A percentile compares a stretch with the other conserved stretches of the same genome.
phyloP scores from a whole-genome alignment of 345 rosid species.

The Melaleuca alternifolia region DNA sequence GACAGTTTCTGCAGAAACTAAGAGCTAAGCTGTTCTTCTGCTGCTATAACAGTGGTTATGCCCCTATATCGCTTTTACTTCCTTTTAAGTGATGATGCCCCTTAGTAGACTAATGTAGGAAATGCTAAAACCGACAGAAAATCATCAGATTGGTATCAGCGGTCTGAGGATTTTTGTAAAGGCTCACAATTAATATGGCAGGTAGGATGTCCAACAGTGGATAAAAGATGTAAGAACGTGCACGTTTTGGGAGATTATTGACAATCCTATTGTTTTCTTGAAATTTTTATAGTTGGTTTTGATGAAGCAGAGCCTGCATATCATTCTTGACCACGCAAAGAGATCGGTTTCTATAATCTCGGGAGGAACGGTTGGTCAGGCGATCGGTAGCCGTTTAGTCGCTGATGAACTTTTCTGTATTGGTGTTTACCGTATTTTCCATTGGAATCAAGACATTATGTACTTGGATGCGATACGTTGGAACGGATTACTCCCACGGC shows the following conservation, averaged over 20 bases:
- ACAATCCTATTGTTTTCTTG: neutral
- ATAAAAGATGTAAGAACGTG: neutral
- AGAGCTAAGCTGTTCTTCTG: neutral
- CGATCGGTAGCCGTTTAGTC: neutral
- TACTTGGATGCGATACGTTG: neutral
- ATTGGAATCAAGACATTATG: neutral
- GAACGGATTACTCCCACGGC: neutral
- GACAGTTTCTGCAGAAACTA: neutral
- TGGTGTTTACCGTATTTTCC: neutral
- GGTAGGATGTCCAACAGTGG: neutral
- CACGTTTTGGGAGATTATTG: neutral
- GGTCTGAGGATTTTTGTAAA: accelerated
- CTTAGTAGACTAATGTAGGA: neutral
- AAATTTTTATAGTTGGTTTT: accelerated
- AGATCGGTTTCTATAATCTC: neutral
- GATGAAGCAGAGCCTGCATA: neutral
- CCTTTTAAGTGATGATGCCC: neutral
- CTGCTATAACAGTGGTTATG: neutral
- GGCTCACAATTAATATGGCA: neutral
- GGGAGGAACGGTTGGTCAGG: neutral
- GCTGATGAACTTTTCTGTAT: neutral
- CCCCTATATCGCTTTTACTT: neutral
- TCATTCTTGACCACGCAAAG: neutral
- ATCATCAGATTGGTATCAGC: neutral
- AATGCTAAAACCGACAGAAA: neutral